Percentiles rank a stretch among this genome's conserved stretches.
Evolutionary conservation across 192 early-diverging fungal species (phyloP).

Genomic region (Kickxella alabastrina): DNA sequence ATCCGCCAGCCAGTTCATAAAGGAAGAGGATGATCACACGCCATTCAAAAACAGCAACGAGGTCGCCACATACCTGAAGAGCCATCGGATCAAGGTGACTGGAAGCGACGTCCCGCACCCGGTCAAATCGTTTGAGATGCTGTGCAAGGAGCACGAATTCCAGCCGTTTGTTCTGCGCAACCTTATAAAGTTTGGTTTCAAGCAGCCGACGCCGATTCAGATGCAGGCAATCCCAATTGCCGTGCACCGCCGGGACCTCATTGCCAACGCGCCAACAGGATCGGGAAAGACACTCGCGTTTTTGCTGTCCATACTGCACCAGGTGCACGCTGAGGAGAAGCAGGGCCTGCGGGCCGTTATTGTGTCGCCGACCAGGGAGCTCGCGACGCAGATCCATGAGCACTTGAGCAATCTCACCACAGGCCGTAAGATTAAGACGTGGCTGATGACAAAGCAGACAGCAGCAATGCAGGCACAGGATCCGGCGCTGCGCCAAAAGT

Average conservation of each 20-base stretch:
- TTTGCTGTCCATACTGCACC: constrained; percentile 84
- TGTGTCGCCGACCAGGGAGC: constrained; percentile 91
- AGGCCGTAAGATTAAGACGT: constrained; percentile 75
- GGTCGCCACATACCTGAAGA: constrained; percentile 66
- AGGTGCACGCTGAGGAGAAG: constrained; percentile 74
- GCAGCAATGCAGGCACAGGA: constrained; percentile 63
- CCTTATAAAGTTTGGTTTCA: constrained; percentile 63
- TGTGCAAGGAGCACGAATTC: constrained; percentile 68
- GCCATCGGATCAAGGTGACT: constrained; percentile 74
- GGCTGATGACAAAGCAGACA: constrained; percentile 80
- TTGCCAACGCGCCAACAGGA: constrained; percentile 96
- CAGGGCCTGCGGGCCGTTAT: constrained; percentile 84
- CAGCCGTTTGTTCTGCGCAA: constrained; percentile 71
- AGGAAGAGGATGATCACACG: constrained; percentile 33
- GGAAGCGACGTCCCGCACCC: constrained; percentile 86
- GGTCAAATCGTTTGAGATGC: constrained; percentile 72
- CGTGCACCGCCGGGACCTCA: constrained; percentile 87
- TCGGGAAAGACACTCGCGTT: constrained; percentile 98
- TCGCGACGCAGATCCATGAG: constrained; percentile 83
- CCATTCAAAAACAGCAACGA: constrained; percentile 34
- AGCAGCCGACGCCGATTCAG: constrained; percentile 84
- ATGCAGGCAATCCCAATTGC: constrained; percentile 90
- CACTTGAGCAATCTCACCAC: constrained; percentile 71
- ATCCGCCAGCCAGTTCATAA: constrained; percentile 41
- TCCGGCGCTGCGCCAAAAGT: constrained; percentile 65